Evolutionary conservation across 768 basidiomycete species (phyloP).

Genomic region (Lentinula edodes): DNA sequence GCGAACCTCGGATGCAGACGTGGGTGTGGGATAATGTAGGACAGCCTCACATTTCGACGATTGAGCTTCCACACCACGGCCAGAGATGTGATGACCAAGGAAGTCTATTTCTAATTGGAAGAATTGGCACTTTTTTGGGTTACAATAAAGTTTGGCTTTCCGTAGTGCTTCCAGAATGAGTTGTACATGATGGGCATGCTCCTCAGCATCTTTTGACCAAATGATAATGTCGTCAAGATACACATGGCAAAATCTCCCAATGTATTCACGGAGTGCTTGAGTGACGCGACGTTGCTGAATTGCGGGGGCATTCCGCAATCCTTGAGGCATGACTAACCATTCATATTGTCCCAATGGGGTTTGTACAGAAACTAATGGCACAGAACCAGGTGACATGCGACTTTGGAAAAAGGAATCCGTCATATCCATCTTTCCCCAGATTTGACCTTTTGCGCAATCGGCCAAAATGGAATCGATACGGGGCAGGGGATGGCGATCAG

Average conservation of each 20-base stretch:
- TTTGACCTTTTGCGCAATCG: constrained; percentile 29
- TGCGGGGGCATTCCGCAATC: constrained; percentile 17
- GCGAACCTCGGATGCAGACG: constrained; percentile 8
- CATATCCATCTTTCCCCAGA: constrained; percentile 18
- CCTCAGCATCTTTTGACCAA: constrained; percentile 18
- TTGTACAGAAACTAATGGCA: background rate
- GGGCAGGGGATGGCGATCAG: too few relatives aligned
- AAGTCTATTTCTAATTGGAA: constrained; percentile 10
- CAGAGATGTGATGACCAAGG: constrained; percentile 18
- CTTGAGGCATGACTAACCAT: constrained; percentile 19
- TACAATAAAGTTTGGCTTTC: constrained; percentile 13
- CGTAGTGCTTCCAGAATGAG: constrained; percentile 12
- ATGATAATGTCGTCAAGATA: constrained; percentile 31
- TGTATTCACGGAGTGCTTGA: constrained; percentile 16
- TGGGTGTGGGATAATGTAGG: constrained; percentile 16
- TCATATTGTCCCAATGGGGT: constrained; percentile 2
- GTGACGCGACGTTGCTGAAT: constrained; percentile 24
- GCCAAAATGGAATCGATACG: too few relatives aligned
- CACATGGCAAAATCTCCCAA: constrained; percentile 28
- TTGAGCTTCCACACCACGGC: constrained; percentile 16
- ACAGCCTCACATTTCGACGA: constrained; percentile 13
- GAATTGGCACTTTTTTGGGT: constrained; percentile 15
- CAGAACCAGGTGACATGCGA: constrained; percentile 3
- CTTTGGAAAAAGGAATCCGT: constrained; percentile 23
- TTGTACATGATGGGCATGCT: constrained; percentile 14